Conservation (phyloP, 2,329 filamentous ascomycete genomes). For the Xylaria sp. region DNA sequence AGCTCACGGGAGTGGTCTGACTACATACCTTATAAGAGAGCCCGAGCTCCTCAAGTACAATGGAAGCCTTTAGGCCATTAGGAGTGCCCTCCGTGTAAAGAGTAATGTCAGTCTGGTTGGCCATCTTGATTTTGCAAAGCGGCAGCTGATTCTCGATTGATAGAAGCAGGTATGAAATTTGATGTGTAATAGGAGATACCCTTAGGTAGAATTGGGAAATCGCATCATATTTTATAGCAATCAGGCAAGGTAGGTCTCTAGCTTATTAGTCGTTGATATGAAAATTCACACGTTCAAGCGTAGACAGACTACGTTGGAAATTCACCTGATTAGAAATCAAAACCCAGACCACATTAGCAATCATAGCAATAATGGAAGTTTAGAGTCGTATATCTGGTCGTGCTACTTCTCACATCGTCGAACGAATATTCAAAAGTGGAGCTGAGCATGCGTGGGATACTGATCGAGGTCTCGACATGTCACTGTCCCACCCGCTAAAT, state of each 20-base stretch:
- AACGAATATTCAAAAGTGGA: slow-evolving; percentile 2
- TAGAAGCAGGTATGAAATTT: background rate
- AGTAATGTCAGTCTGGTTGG: slow-evolving; percentile 62
- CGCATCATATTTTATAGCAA: slow-evolving; percentile 5
- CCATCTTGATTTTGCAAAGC: slow-evolving; percentile 44
- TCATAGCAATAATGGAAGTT: background rate
- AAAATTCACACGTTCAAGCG: background rate
- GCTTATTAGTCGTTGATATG: background rate
- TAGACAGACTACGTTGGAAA: background rate
- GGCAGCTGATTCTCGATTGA: background rate
- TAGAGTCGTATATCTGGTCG: background rate
- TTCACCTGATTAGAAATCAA: slow-evolving; percentile 3
- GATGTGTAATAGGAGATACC: background rate
- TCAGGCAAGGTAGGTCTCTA: background rate
- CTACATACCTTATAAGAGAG: slow-evolving; percentile 70
- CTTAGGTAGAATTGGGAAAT: background rate
- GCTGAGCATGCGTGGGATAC: background rate
- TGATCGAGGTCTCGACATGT: background rate
- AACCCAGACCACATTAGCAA: slow-evolving; percentile 1
- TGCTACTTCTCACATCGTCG: background rate
- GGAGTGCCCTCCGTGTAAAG: slow-evolving; percentile 85
- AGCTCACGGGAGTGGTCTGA: too few relatives aligned
- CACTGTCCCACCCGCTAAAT: background rate
- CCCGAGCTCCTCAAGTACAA: slow-evolving; percentile 81
- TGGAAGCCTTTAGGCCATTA: slow-evolving; percentile 88